Base-by-base conservation (phyloP, 2,329 filamentous ascomycete genomes). In the Ophidiomyces ophidiicola region DNA sequence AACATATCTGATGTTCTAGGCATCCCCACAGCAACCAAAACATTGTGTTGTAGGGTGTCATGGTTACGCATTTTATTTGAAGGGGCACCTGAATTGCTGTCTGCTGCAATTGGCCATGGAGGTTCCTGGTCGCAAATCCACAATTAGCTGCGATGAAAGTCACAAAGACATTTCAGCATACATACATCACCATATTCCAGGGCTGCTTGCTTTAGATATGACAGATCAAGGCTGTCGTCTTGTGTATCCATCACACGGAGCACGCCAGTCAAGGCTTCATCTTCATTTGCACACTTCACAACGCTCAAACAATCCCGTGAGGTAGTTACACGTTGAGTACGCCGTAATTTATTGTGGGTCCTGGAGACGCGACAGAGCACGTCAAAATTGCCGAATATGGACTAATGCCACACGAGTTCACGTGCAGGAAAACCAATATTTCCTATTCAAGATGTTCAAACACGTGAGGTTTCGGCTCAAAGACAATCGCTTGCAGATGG, bases 151-250 rank as follows among this genome's bases (percentile, higher is more conserved):
- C 30, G 28, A 40, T 15, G 31, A 5, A 11, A 11, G 12, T n/a
- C 19, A 38, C 29, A 23, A 4, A 28, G 19, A 20, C 26, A 11
- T 33, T 23, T 18, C 25, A n/a, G 12, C 11, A 2, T 14, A 57
- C 60, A 53, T 52, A 64, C 51, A 40, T 45, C 55, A 49, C 56
- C 53, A 48, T 57, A 49, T 15, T 57, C 58, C 46, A 64, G 52
- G 50, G 59, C 61, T 52, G 56, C 55, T 49, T 57, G 59, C 58
- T 61, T 58, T 43, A 63, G 45, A 44, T 55, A 54, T 36, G 49
- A 53, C 26, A 64, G 54, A 39, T 64, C 61, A 42, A 63, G 50
- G 39, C 61, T 63, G 42, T 63, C 57, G 21, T 56, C 52, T 37
- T 63, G 58, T 5, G 57, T 61, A 41, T 61, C 59, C 59, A 61